Evolutionary conservation across 2,329 filamentous ascomycete species (phyloP).

Genomic region (Endoconidiophora laricicola): DNA sequence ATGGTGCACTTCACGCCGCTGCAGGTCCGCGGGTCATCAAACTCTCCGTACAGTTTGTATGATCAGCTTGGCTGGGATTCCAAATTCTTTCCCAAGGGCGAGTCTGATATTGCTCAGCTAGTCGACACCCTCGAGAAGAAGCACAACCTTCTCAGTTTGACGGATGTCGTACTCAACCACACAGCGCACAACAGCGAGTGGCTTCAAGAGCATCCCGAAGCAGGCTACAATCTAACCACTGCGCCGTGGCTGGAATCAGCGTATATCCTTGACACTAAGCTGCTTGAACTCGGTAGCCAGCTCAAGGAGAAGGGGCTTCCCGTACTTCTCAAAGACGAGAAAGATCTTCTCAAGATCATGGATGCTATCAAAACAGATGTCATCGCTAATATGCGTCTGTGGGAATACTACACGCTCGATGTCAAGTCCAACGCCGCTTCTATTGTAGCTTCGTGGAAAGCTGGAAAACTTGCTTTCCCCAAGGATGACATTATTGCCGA

Average conservation of each 20-base stretch:
- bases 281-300: slow-evolving; percentile 61
- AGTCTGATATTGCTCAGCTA: slow-evolving; percentile 62
- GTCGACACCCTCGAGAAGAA: slow-evolving; percentile 69
- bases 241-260: slow-evolving; percentile 61
- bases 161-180: slow-evolving; percentile 96
- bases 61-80: slow-evolving; percentile 83
- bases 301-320: slow-evolving; percentile 59
- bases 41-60: slow-evolving; percentile 93
- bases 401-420: slow-evolving; percentile 85
- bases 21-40: slow-evolving; percentile 73
- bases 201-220: slow-evolving; percentile 86
- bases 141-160: slow-evolving; percentile 71
- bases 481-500: slow-evolving; percentile 22
- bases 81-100: slow-evolving; percentile 64
- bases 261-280: slow-evolving; percentile 41
- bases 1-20: slow-evolving; percentile 98
- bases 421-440: slow-evolving; percentile 55
- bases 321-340: slow-evolving; percentile 49
- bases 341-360: slow-evolving; percentile 70
- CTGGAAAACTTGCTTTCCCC: slow-evolving; percentile 38
- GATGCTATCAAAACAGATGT: slow-evolving; percentile 67
- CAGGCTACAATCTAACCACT: slow-evolving; percentile 84
- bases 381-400: slow-evolving; percentile 60
- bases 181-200: slow-evolving; percentile 91
- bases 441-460: slow-evolving; percentile 55